phyloP scores from a whole-genome alignment of 2,329 filamentous ascomycete species.

The Podosphaera xanthii region DNA sequence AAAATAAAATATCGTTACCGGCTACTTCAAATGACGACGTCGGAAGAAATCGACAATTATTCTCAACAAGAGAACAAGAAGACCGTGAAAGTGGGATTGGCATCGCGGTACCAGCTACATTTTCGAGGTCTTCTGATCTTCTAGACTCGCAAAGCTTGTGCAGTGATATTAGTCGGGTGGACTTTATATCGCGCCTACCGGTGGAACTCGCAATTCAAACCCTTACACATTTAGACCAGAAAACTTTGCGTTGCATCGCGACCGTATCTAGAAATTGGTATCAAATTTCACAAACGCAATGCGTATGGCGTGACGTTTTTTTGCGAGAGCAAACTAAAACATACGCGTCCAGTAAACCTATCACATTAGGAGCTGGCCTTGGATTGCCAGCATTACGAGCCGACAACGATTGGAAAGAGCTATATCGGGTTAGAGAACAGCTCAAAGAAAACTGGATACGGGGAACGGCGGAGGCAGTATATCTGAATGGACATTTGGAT shows the following conservation, averaged over 20 bases:
- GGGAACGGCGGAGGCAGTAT: slow-evolving; percentile 58
- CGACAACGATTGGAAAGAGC: slow-evolving; percentile 61
- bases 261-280: slow-evolving; percentile 30
- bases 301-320: slow-evolving; percentile 42
- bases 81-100: slow-evolving; percentile 43
- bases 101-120: slow-evolving; percentile 24
- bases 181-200: slow-evolving; percentile 34
- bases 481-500: slow-evolving; percentile 80
- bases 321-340: slow-evolving; percentile 35
- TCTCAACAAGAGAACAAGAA: slow-evolving; percentile 20
- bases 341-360: slow-evolving; percentile 31
- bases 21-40: slow-evolving; percentile 29
- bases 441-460: slow-evolving; percentile 62
- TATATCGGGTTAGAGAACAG: slow-evolving; percentile 55
- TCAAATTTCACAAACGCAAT: slow-evolving; percentile 24
- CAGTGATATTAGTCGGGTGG: slow-evolving; percentile 25
- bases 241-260: slow-evolving; percentile 25
- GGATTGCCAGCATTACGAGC: slow-evolving; percentile 32
- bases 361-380: slow-evolving; percentile 30
- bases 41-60: slow-evolving; percentile 19
- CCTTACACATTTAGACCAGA: slow-evolving; percentile 30
- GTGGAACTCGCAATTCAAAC: slow-evolving; percentile 35
- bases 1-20: neutral
- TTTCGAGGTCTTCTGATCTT: neutral
- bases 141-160: neutral